Percentiles rank a stretch among this genome's conserved stretches.
These are phyloP conservation scores for Microstegium vimineum DNA, from an alignment of 176 grass and related monocot species.

Conservation along the genomic window DNA sequence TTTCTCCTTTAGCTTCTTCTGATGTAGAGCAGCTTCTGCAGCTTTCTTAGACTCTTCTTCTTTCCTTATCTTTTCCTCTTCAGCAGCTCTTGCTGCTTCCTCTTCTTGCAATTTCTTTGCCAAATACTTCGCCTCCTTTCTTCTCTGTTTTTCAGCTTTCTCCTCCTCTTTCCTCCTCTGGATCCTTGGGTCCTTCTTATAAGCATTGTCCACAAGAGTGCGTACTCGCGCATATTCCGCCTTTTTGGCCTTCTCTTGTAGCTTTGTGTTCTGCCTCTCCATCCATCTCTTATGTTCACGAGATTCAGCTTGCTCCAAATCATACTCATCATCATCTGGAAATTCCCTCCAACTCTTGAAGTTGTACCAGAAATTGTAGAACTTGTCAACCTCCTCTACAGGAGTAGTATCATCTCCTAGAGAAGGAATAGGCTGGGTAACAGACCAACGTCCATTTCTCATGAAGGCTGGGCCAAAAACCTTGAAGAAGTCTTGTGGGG, in stretches of 20 bases:
- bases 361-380: constrained; percentile 96
- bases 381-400: constrained; percentile 69
- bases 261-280: constrained; percentile 91
- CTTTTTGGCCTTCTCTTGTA: constrained; percentile 91
- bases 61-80: constrained; percentile 75
- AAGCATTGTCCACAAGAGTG: constrained; percentile 88
- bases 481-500: constrained; percentile 93
- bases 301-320: constrained; percentile 95
- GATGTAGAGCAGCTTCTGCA: constrained; percentile 63
- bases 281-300: constrained; percentile 99
- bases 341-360: constrained; percentile 99
- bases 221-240: constrained; percentile 64
- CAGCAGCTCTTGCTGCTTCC: constrained; percentile 63
- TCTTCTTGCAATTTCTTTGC: constrained; percentile 89
- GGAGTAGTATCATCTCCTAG: constrained; percentile 72
- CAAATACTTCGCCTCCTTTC: constrained; percentile 78
- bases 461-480: constrained; percentile 94
- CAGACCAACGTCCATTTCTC: constrained; percentile 94
- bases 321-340: constrained; percentile 87
- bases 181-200: constrained; percentile 88
- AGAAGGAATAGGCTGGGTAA: constrained; percentile 68
- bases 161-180: constrained; percentile 82
- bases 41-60: constrained; percentile 74
- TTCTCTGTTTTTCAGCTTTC: constrained; percentile 88
- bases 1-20: constrained; percentile 92